Evolutionary conservation across 192 early-diverging fungal genomes (phyloP), one percentile per base, ranked within the genome.

Genomic region (Dissophora ornata): DNA sequence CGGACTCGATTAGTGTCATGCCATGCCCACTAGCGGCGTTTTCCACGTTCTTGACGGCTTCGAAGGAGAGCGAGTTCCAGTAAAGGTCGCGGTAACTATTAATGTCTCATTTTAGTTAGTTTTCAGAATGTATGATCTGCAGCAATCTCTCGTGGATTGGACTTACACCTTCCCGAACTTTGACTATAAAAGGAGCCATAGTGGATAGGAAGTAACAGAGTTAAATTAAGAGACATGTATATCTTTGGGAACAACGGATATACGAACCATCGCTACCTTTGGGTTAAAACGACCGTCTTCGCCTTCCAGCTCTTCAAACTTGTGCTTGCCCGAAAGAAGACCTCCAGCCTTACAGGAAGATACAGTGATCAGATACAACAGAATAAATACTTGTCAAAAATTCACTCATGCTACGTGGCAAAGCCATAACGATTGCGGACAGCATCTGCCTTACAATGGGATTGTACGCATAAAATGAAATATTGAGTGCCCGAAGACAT

Each of bases 391-490:
- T 6, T 52, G 4, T 21, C 26, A 19, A 38, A 1, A 40, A 47
- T 0, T 30, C 0, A 21, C 38, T 51, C 15, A 1, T 22, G 0
- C 15, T 10, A 22, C 25, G n/a, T n/a, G n/a, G n/a, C n/a, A n/a
- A n/a, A n/a, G n/a, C n/a, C n/a, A n/a, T n/a, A n/a, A n/a, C n/a
- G n/a, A n/a, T n/a, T n/a, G n/a, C n/a, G n/a, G n/a, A n/a, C 56
- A 12, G 4, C 38, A 44, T 8, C 38, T 3, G 8, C 30, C 68
- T 36, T 70, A 62, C 84, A 19, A 88, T 69, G 13, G 87, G 87
- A 69, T 90, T 89, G 83, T 86, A 90, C 10, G 83, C 86, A 54
- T 91, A 91, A 49, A 91, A 90, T 21, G 82, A 69, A 50, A 90
- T 85, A 45, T 80, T 73, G 47, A 90, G 71, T 25, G 74, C 69